phyloP scores from a whole-genome alignment of 306 rosid genomes.

The Crotalaria pallida region DNA sequence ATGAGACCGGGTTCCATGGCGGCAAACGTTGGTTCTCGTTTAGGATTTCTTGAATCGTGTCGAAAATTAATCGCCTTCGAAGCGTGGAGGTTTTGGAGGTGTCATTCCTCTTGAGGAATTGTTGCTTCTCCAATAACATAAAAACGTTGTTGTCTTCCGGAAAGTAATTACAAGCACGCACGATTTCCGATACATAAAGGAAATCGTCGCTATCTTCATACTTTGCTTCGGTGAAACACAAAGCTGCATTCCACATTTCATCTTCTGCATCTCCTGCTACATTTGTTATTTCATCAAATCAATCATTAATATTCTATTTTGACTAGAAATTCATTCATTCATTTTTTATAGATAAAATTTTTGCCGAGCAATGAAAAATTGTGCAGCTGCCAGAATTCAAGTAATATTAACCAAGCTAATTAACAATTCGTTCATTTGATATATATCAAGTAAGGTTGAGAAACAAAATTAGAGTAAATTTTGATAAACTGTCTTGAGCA shows the following conservation, averaged over 20 bases:
- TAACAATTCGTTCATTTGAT: too few species aligned
- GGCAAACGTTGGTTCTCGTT: conserved; percentile 39
- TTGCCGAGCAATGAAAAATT: too few species aligned
- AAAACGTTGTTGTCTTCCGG: conserved; percentile 41
- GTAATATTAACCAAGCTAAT: too few species aligned
- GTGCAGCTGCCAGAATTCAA: too few species aligned
- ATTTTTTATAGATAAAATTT: background rate
- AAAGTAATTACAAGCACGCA: conserved; percentile 41
- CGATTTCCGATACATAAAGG: conserved; percentile 49
- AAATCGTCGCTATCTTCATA: conserved; percentile 28
- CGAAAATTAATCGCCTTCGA: conserved; percentile 49
- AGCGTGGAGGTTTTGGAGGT: conserved; percentile 38
- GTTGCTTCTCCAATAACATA: conserved; percentile 48
- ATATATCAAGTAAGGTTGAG: background rate
- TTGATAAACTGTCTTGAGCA: too few species aligned
- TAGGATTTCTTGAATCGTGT: conserved; percentile 46
- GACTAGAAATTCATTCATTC: background rate
- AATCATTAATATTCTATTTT: too few species aligned
- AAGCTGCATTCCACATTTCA: conserved; percentile 38
- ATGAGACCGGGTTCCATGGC: conserved; percentile 45
- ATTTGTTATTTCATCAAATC: conserved; percentile 24
- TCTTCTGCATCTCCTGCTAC: conserved; percentile 41
- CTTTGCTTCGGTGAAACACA: conserved; percentile 25
- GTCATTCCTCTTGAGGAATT: conserved; percentile 45
- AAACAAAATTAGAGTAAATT: background rate